Evolutionary conservation across 305 asterid species (phyloP).

Genomic region (Fraxinus dipetala): DNA sequence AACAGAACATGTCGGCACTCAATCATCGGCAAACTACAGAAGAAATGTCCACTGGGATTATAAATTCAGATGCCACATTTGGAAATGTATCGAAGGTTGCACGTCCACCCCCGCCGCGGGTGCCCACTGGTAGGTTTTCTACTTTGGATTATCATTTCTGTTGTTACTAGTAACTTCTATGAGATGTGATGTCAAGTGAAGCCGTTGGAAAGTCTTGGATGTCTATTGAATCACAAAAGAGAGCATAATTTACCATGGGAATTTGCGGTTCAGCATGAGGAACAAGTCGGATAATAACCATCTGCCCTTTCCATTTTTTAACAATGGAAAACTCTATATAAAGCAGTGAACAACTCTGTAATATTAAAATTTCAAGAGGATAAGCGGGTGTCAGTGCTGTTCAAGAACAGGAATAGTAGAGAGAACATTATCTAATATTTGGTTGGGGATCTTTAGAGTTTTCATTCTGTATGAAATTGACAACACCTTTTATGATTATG

Average conservation of each 20-base stretch:
- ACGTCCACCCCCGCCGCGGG: constrained; percentile 55
- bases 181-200: not conserved
- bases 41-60: constrained; percentile 37
- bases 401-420: not conserved
- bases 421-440: not conserved
- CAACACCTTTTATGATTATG: not conserved
- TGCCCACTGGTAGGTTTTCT: constrained; percentile 48
- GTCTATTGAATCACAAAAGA: not conserved
- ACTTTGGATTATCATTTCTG: not conserved
- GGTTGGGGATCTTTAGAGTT: not conserved
- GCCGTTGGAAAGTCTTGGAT: not conserved
- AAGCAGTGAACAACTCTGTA: not conserved
- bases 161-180: not conserved
- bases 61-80: constrained; percentile 39
- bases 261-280: not conserved
- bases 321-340: not conserved
- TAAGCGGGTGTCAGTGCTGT: not conserved
- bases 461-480: not conserved
- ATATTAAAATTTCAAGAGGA: not conserved
- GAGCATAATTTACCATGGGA: not conserved
- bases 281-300: not conserved
- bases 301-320: not conserved
- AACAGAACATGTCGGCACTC: constrained; percentile 34
- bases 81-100: constrained; percentile 38
- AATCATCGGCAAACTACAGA: constrained; percentile 42